Evolutionary conservation across 371 early-diverging fungal genomes (phyloP), one percentile per base, ranked within the genome.

Genomic region (Mortierella sp.): DNA sequence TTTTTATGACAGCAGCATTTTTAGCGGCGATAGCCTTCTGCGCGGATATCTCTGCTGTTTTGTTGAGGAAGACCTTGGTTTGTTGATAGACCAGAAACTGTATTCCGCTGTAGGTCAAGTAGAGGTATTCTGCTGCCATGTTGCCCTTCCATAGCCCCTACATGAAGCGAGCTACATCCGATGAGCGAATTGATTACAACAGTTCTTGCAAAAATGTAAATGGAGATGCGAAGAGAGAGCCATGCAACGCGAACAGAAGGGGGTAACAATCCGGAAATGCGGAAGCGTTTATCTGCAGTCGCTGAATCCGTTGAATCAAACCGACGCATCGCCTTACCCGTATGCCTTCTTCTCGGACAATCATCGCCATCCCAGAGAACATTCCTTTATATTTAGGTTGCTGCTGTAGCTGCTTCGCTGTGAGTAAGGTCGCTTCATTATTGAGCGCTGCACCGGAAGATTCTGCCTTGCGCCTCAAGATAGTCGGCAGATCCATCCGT

Each of bases 81-180:
- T 86, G 83, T 54, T 88, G 81, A 65, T 92, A 95, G 1, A 88
- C 81, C 62, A 89, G 83, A 65, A 98, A 97, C 80, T 98, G 97
- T 23, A 89, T 83, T 4, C 92, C 93, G 31, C 95, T 94, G 68
- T 97, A 98, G 0, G 91, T 82, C 46, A 96, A 67, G 78, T 97
- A 97, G 6, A 97, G 84, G 60, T 92, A 94, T 71, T 92, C 94
- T 3, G 97, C 98, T 2, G 95, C 85, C 79, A 93, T 76, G 58
- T 98, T 98, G 46, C 98, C 98, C 70, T 97, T 97, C 89, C 94
- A 98, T 14, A 96, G 81, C 5, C 92, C 96, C 87, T 93, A 64
- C 34, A 5, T 4, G 4, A 21, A 21, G 4, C 21, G 31, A n/a
- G n/a, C n/a, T n/a, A n/a, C n/a, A n/a, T n/a, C n/a, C n/a, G n/a